Base-by-base conservation (phyloP, 768 basidiomycete genomes). In the Ramaria sp. region DNA sequence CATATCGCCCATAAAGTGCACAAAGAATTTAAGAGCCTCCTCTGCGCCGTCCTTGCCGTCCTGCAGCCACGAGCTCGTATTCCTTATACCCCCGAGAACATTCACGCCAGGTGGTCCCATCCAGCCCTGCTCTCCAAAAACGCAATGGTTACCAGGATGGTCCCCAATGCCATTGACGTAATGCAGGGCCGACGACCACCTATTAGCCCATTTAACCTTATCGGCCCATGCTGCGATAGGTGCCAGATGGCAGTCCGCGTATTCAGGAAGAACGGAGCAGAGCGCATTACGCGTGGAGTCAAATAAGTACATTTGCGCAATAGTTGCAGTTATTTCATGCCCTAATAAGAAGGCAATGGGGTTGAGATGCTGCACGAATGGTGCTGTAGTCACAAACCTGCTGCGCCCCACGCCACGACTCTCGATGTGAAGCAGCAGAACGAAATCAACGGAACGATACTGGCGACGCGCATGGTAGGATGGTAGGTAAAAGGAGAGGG, bases 1-100 rank as follows among this genome's bases (percentile, higher is more conserved):
- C 76, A 95, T 75, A 67, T 97, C 95, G 0, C 95, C 93, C 11
- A 96, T 54, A 63, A 91, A 97, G 69, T 99, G 96, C 31, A 94
- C 79, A 33, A 99, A 73, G 73, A 96, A 99, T 68, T 89, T 88
- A 63, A 97, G 74, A 1, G 95, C 89, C 63, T 91, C 88, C 64
- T 85, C 82, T 1, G 83, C 83, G 11, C 66, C 69, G 5, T 60
- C 68, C 15, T 71, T 69, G 1, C 64, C 67, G 15, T 59, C 38
- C 11, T 51, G 79, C 20, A 92, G 67, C 34, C 85, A 73, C 19
- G 65, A 69, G 0, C 89, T 89, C 37, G 83, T 82, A 64, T 98
- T 96, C 57, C 81, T 73, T 34, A 94, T 80, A 0, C 76, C 92
- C 13, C 80, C 83, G 27, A 96, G 74, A 4, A 96, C 82, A 63